Base-by-base conservation (phyloP, 805 yeast genomes). In the Yueomyces sp. region DNA sequence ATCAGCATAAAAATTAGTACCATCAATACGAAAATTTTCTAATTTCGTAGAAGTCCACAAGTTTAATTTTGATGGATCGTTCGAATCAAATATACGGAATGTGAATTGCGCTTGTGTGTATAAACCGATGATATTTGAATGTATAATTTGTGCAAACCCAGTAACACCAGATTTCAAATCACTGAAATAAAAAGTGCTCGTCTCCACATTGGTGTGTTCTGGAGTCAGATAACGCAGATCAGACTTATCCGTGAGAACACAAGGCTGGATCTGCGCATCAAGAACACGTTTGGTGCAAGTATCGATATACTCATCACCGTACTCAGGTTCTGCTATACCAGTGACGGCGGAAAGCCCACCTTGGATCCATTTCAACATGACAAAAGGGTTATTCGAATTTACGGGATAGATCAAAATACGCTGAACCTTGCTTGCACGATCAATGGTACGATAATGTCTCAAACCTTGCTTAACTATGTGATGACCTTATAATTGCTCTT, bases 271-370 rank as follows among this genome's bases (percentile, higher is more conserved):
- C 19, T 40, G 37, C 3, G 36, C 37, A 34, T 68, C 74, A 37
- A 65, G 66, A 41, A 81, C 77, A 39, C 76, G 60, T 33, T 74
- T 75, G 38, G 84, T 75, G 45, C 87, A 77, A 19, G 96, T 76
- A 56, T 82, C 92, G 51, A 92, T 85, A 37, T 95, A 94, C 42
- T 82, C 95, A 38, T 81, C 74, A 44, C 98, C 98, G 56, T 92
- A 92, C 59, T 83, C 95, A 28, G 98, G 98, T 64, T 92, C 98
- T 2, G 95, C 96, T 11, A 94, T 77, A 45, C 98, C 98, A 4
- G 96, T 90, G 40, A 88, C 94, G 4, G 94, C 92, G 19, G 96
- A 85, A 43, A 84, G 70, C 51, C 87, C 75, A 48, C 86, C 81
- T 68, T 82, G 88, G 46, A 82, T 83, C 87, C 87, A 82, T 75